Percentiles rank a stretch among this genome's conserved stretches.
phyloP scores from a whole-genome alignment of 2,329 filamentous ascomycete species.

The Colletotrichum lupini region DNA sequence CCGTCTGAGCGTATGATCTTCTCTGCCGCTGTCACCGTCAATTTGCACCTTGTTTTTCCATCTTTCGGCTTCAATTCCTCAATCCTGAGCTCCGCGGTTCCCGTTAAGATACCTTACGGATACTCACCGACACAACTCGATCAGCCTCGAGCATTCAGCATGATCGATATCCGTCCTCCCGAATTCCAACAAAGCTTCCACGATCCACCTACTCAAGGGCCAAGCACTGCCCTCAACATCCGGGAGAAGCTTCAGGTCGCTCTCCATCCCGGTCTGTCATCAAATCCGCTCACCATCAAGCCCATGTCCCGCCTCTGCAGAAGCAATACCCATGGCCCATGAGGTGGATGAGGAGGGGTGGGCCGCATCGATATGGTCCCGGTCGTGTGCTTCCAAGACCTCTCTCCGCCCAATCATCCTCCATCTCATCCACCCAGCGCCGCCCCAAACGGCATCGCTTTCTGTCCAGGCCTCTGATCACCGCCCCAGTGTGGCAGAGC shows the following conservation, averaged over 20 bases:
- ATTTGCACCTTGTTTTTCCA: neutral
- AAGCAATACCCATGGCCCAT: neutral
- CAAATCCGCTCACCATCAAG: conserved; percentile 4
- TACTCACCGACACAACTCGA: neutral
- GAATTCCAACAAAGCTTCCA: neutral
- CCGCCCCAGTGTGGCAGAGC: conserved; percentile 11
- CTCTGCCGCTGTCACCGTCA: neutral
- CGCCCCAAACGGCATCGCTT: conserved; percentile 11
- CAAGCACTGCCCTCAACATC: neutral
- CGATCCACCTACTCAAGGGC: neutral
- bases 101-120: too few species aligned
- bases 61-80: neutral
- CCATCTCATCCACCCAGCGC: neutral
- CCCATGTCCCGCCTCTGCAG: neutral
- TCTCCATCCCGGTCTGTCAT: neutral
- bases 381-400: conserved; percentile 8
- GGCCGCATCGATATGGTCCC: conserved; percentile 1
- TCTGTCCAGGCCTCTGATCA: neutral
- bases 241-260: neutral
- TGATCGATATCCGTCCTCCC: neutral
- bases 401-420: conserved; percentile 1
- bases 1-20: neutral
- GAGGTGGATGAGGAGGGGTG: too few species aligned
- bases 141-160: neutral
- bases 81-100: neutral